These are phyloP conservation scores for Ceratocystis ficicola DNA, from an alignment of 2,329 filamentous ascomycete species.

Conservation along the genomic window DNA sequence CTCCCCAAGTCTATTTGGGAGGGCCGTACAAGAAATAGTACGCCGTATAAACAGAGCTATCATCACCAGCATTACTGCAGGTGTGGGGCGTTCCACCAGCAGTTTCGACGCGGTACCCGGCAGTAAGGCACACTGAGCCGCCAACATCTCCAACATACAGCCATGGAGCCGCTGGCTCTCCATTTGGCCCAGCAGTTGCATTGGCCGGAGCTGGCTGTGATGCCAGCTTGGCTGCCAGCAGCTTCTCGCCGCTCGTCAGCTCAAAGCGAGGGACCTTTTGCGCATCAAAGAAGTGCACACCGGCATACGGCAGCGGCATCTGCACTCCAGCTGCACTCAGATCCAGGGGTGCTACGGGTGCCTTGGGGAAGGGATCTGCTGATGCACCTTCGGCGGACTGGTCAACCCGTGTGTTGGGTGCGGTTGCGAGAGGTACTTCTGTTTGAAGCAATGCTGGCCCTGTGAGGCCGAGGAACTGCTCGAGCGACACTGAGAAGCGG, in stretches of 20 bases:
- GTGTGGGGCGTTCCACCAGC: constrained; percentile 23
- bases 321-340: constrained; percentile 31
- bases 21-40: constrained; percentile 47
- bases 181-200: constrained; percentile 12
- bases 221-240: constrained; percentile 39
- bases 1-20: not conserved
- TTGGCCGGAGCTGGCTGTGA: constrained; percentile 26
- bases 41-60: constrained; percentile 44
- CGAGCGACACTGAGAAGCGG: constrained; percentile 30
- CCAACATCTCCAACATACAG: constrained; percentile 18
- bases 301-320: constrained; percentile 36
- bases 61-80: constrained; percentile 25
- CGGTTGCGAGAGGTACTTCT: constrained; percentile 39
- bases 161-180: constrained; percentile 17
- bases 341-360: constrained; percentile 30
- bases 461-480: constrained; percentile 30
- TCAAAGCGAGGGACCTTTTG: constrained; percentile 47
- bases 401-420: constrained; percentile 26
- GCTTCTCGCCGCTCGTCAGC: constrained; percentile 33
- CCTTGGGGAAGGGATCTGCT: constrained; percentile 36
- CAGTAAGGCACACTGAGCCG: constrained; percentile 10
- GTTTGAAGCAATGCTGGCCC: constrained; percentile 32
- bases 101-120: constrained; percentile 22
- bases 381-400: constrained; percentile 33
- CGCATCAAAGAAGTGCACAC: constrained; percentile 55